These are phyloP conservation scores for Areca catechu DNA, from an alignment of 176 grass and related monocot species.

Conservation along the genomic window DNA sequence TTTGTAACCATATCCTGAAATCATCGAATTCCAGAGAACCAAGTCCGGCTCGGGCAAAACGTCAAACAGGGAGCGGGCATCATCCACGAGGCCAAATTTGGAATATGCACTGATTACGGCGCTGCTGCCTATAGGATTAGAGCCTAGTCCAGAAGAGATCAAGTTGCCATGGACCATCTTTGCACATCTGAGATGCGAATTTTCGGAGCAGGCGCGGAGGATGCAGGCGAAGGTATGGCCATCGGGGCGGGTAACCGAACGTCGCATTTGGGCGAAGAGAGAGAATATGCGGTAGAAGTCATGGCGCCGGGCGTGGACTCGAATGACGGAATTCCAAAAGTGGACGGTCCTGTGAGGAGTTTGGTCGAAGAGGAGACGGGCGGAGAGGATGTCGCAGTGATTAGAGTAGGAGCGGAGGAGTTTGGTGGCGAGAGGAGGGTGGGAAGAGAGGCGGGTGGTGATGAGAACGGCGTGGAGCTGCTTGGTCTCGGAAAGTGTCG, in stretches of 20 bases:
- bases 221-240: conserved; percentile 56
- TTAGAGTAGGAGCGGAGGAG: conserved; percentile 43
- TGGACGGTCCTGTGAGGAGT: conserved; percentile 22
- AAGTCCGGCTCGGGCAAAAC: conserved; percentile 29
- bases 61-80: conserved; percentile 34
- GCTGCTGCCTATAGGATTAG: conserved; percentile 25
- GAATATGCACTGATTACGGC: conserved; percentile 37
- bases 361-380: conserved; percentile 37
- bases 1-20: conserved; percentile 41
- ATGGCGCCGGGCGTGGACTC: conserved; percentile 33
- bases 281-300: conserved; percentile 23
- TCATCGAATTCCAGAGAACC: conserved; percentile 56
- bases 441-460: not conserved
- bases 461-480: conserved; percentile 41
- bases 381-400: conserved; percentile 25
- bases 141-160: conserved; percentile 9
- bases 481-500: conserved; percentile 23
- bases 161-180: conserved; percentile 20
- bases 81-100: conserved; percentile 24
- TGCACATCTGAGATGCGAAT: conserved; percentile 9
- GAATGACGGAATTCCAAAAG: conserved; percentile 57
- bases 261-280: conserved; percentile 37
- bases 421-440: not conserved
- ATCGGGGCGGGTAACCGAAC: conserved; percentile 27
- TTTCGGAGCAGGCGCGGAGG: conserved; percentile 49